Percentiles rank a stretch among this genome's conserved stretches.
phyloP scores from a whole-genome alignment of 192 early-diverging fungal species.

The Coemansia sp. region DNA sequence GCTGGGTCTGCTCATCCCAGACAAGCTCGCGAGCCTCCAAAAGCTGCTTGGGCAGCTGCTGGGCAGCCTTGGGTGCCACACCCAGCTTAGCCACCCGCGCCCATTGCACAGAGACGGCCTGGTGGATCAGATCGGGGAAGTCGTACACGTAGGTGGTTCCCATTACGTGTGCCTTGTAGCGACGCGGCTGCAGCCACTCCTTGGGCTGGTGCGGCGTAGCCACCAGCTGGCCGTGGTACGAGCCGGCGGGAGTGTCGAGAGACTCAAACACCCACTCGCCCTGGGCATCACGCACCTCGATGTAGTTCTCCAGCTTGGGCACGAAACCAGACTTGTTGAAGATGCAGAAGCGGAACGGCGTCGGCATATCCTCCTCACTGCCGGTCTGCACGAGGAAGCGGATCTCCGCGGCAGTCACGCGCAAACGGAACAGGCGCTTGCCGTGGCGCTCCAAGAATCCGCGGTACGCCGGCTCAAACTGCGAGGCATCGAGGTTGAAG shows the following conservation, averaged over 20 bases:
- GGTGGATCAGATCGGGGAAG: conserved; percentile 95
- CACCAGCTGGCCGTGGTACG: conserved; percentile 79
- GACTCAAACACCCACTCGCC: conserved; percentile 86
- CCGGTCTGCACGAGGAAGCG: conserved; percentile 86
- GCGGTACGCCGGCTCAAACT: conserved; percentile 79
- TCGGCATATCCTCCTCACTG: conserved; percentile 57
- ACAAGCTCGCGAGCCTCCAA: conserved; percentile 83
- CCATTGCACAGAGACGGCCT: conserved; percentile 83
- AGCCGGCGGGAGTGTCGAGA: conserved; percentile 69
- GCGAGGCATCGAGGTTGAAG: conserved; percentile 81
- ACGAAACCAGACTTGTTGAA: conserved; percentile 91
- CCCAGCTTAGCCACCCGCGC: conserved; percentile 41
- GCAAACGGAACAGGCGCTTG: conserved; percentile 88
- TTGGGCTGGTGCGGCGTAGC: conserved; percentile 85
- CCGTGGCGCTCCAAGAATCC: conserved; percentile 92
- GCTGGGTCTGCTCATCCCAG: conserved; percentile 70
- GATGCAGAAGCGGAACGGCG: conserved; percentile 87
- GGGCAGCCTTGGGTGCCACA: conserved; percentile 18
- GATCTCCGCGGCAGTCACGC: conserved; percentile 95
- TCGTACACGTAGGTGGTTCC: conserved; percentile 99
- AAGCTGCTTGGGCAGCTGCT: conserved; percentile 56
- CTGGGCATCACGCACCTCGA: conserved; percentile 80
- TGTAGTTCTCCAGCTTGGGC: conserved; percentile 87
- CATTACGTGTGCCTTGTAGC: conserved; percentile 97
- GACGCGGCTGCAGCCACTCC: conserved; percentile 92